Evolutionary conservation across 352 stramenopile species (phyloP).

Genomic region (Globisporangium radiosum): DNA sequence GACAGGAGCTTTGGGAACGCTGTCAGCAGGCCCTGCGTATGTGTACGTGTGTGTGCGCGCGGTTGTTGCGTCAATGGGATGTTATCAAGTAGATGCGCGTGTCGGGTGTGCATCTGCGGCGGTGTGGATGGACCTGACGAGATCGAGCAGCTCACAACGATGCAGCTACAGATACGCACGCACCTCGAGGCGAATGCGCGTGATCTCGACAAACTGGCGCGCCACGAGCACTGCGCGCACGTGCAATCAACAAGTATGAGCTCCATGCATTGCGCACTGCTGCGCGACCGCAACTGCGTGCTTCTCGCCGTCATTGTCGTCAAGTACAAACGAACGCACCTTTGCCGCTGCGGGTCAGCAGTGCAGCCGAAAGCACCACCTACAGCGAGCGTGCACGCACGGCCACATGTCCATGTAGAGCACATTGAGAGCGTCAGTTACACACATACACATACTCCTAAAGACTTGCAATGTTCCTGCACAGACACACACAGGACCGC

Average conservation of each 20-base stretch:
- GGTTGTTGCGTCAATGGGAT: no score
- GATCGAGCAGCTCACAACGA: neutral
- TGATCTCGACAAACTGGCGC: conserved; percentile 99
- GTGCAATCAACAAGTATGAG: neutral
- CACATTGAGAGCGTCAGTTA: neutral
- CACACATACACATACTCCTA: neutral
- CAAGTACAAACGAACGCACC: conserved; percentile 34
- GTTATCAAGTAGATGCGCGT: neutral
- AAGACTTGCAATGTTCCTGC: neutral
- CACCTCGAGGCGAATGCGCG: conserved; percentile 95
- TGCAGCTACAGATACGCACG: neutral
- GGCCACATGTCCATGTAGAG: neutral
- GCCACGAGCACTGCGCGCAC: conserved; percentile 85
- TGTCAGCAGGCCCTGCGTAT: conserved; percentile 88
- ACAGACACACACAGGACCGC: neutral
- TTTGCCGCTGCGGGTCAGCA: conserved; percentile 94
- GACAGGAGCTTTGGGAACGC: conserved; percentile 98
- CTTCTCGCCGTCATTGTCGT: no score
- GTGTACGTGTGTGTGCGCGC: neutral
- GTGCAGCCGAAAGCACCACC: conserved; percentile 95
- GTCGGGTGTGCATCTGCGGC: no score
- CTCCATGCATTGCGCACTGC: no score
- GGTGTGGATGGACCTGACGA: no score
- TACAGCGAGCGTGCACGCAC: conserved; percentile 16
- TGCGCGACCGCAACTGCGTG: no score